A percentile compares a stretch with the other conserved stretches of the same genome.
phyloP scores from a whole-genome alignment of 83 land plant species.

The Picea engelmannii region DNA sequence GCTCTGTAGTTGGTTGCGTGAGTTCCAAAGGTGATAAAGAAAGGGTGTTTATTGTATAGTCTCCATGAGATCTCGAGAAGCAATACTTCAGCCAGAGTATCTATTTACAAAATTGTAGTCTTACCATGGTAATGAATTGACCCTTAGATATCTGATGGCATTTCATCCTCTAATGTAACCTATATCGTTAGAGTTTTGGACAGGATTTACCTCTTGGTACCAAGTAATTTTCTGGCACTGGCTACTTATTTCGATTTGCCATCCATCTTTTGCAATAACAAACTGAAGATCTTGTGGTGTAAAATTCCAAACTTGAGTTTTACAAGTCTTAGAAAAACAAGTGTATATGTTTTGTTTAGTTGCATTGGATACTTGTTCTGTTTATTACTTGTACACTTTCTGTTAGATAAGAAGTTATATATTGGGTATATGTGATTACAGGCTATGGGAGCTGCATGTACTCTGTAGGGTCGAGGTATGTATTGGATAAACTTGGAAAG shows the following conservation, averaged over 20 bases:
- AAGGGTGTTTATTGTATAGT: too few relatives aligned
- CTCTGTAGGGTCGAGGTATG: constrained; percentile 7
- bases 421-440: not conserved
- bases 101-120: too few relatives aligned
- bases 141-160: not conserved
- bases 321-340: not conserved
- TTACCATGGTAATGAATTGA: too few relatives aligned
- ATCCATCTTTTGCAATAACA: not conserved
- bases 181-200: not conserved
- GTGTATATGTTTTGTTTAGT: not conserved
- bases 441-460: constrained; percentile 11
- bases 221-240: too few relatives aligned
- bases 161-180: not conserved
- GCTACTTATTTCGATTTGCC: not conserved
- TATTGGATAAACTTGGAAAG: not conserved
- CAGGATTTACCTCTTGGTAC: too few relatives aligned
- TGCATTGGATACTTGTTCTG: not conserved
- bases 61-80: too few relatives aligned
- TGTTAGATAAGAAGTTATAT: not conserved
- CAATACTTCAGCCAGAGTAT: too few relatives aligned
- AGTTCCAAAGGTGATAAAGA: too few relatives aligned
- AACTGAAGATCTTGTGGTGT: not conserved
- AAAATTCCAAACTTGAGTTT: not conserved
- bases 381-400: not conserved
- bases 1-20: too few relatives aligned